phyloP scores from a whole-genome alignment of 139 green algal species.

The Tetratostichococcus sp. region DNA sequence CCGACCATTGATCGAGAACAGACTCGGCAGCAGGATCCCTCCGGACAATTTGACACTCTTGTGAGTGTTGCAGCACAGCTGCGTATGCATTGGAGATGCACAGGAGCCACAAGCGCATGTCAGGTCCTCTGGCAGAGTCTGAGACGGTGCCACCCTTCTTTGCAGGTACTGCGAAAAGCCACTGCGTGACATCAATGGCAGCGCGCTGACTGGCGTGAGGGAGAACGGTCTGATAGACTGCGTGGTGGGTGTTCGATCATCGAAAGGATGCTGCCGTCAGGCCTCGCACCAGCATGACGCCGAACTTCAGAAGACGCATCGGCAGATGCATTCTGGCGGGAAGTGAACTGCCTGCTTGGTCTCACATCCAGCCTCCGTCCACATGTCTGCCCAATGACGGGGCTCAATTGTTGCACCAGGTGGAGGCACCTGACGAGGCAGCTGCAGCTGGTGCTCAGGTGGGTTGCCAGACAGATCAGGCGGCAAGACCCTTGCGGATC shows the following conservation, averaged over 20 bases:
- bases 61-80: no score
- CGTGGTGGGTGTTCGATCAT: neutral
- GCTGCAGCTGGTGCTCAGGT: neutral
- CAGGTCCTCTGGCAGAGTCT: no score
- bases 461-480: neutral
- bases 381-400: no score
- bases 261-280: no score
- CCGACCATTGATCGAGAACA: no score
- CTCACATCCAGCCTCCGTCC: no score
- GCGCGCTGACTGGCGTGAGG: neutral
- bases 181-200: neutral
- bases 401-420: neutral
- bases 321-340: neutral
- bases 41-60: no score
- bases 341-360: neutral
- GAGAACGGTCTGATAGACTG: neutral
- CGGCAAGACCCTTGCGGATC: neutral
- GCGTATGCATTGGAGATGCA: no score
- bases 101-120: no score
- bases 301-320: neutral
- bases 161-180: neutral
- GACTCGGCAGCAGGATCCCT: no score
- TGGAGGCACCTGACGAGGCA: neutral
- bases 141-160: no score
- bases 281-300: no score